phyloP scores from a whole-genome alignment of 345 rosid genomes.

The Boechera divaricarpa region DNA sequence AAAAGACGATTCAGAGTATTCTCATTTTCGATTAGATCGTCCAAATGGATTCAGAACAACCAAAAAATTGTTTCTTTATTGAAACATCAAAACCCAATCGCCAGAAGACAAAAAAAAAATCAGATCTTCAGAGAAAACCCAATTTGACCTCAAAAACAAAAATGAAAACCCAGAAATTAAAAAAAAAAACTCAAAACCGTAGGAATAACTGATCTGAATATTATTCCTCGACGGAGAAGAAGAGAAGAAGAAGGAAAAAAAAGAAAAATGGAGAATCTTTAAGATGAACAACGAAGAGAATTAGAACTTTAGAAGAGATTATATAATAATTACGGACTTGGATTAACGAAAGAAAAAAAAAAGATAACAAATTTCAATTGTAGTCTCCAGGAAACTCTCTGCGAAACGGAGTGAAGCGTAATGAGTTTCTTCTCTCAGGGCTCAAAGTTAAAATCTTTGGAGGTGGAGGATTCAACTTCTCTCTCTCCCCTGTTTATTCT shows the following conservation, averaged over 20 bases:
- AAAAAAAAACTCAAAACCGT: background rate
- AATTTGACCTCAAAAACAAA: background rate
- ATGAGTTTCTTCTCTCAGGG: conserved; percentile 32
- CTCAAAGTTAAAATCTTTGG: conserved; percentile 48
- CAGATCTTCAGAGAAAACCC: conserved; percentile 49
- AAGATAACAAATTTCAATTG: conserved; percentile 39
- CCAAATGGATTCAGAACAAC: conserved; percentile 15
- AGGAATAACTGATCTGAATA: conserved; percentile 43
- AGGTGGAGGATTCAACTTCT: conserved; percentile 44
- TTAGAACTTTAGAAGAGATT: conserved; percentile 2
- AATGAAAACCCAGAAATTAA: conserved; percentile 9
- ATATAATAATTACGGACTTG: conserved; percentile 54
- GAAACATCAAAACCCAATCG: conserved; percentile 8
- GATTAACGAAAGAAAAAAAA: conserved; percentile 49
- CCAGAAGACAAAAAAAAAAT: background rate
- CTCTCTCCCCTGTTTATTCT: conserved; percentile 36
- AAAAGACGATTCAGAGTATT: conserved; percentile 22
- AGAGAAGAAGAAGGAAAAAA: conserved; percentile 11
- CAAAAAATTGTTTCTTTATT: background rate
- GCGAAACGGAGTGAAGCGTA: conserved; percentile 59
- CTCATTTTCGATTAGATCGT: conserved; percentile 17
- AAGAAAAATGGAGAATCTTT: conserved; percentile 9
- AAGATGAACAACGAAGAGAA: conserved; percentile 24
- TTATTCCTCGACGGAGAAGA: conserved; percentile 26
- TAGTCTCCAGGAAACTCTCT: conserved; percentile 60